These are phyloP conservation scores for Maudiozyma bulderi DNA, from an alignment of 805 yeast species.

Conservation along the genomic window DNA sequence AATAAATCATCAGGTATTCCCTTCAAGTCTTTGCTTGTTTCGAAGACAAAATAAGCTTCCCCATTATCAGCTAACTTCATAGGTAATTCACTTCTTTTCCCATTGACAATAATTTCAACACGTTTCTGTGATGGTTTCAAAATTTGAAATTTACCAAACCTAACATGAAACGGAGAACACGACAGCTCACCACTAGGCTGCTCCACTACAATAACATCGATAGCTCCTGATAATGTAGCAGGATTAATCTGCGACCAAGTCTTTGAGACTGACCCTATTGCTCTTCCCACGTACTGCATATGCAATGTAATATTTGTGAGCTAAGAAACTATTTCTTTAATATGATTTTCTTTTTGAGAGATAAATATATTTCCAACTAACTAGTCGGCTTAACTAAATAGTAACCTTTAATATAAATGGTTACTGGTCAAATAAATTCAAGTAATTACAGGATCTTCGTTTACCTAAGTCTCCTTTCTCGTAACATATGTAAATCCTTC, in stretches of 20 bases:
- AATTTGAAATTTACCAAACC: constrained; percentile 91
- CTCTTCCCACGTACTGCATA: constrained; percentile 96
- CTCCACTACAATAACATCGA: constrained; percentile 90
- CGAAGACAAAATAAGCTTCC: constrained; percentile 95
- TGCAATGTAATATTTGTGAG: not conserved
- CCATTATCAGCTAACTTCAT: constrained; percentile 98
- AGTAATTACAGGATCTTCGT: too few species aligned
- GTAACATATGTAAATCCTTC: too few species aligned
- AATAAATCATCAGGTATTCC: constrained; percentile 68
- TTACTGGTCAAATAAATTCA: too few species aligned
- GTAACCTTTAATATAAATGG: too few species aligned
- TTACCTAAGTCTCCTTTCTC: too few species aligned
- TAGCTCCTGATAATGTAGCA: constrained; percentile 92
- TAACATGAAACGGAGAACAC: constrained; percentile 93
- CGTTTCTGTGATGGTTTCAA: constrained; percentile 92
- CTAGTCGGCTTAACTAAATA: too few species aligned
- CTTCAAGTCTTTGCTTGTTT: constrained; percentile 48
- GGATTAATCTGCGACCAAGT: constrained; percentile 97
- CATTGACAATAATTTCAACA: constrained; percentile 83
- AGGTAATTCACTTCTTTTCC: constrained; percentile 67
- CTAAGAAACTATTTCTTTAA: too few species aligned
- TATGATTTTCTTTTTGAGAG: too few species aligned
- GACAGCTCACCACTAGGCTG: constrained; percentile 68
- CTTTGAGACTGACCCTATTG: constrained; percentile 87
- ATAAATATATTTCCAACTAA: too few species aligned